Base-by-base conservation (phyloP, 1,284 basidiomycete genomes). In the Sparassis latifolia region DNA sequence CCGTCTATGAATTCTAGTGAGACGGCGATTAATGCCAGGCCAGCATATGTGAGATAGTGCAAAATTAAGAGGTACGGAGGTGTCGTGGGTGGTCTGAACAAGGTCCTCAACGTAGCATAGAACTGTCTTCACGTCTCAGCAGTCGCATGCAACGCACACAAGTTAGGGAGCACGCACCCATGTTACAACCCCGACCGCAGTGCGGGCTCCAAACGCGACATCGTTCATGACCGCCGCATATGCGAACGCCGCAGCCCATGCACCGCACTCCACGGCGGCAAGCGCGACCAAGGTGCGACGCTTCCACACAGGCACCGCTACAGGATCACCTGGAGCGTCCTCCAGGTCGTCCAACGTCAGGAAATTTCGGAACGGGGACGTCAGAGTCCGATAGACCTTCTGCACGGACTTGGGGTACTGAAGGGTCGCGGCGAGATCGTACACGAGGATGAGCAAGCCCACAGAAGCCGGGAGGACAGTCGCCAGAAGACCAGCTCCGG, bases 31-130 rank as follows among this genome's bases (percentile, higher is more conserved):
- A 73, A 56, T 27, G 67, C 68, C 10, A 67, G 58, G 10, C 70
- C 50, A 28, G 60, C 59, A 49, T 73, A 66, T 28, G 66, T 55
- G 38, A 65, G 57, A 33, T 73, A 74, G 56, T 80, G 78, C 2
- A 70, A 50, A 40, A 80, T 67, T 7, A 78, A 66, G 12, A 77
- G 59, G 59, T 79, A 81, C 29, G 80, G 80, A 2, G 79, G 73
- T 1, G 78, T 82, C 49, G 59, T 59, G 2, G 73, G 73, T 4
- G 75, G 72, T 55, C 63, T 73, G 39, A 70, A 54, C 35, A 69
- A 52, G 47, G 73, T 54, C 49, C 68, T 67, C 48, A 75, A 58
- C 32, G 69, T 61, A 39, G 73, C 71, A 58, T 77, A 79, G 28
- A 62, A 61, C 80, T 82, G 48, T 45, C 42, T 9, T 9, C 40